Evolutionary conservation across 257 asterid species (phyloP).

Genomic region (Plectranthus barbatus): DNA sequence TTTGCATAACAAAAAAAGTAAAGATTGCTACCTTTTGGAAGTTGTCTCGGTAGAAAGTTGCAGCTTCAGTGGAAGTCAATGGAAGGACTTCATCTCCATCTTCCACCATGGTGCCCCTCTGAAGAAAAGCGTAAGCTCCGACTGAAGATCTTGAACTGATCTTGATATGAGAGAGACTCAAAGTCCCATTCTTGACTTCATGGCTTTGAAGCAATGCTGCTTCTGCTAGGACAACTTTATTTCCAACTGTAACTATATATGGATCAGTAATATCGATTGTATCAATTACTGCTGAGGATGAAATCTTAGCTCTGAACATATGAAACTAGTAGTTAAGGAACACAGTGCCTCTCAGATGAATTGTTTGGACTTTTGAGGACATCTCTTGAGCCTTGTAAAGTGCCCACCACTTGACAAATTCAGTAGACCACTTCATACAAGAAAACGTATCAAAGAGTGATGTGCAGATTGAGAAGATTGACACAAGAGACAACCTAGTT

Average conservation of each 20-base stretch:
- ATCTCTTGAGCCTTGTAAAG: conserved; percentile 56
- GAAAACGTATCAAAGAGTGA: too few species aligned
- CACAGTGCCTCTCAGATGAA: conserved; percentile 64
- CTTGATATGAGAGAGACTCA: conserved; percentile 37
- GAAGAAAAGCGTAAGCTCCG: conserved; percentile 59
- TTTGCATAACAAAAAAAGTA: too few species aligned
- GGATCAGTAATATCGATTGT: conserved; percentile 65
- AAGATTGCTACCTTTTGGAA: conserved; percentile 38
- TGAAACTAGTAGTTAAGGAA: conserved; percentile 54
- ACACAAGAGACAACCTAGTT: too few species aligned
- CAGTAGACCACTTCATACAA: conserved; percentile 59
- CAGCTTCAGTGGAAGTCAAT: conserved; percentile 18
- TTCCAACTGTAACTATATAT: conserved; percentile 47
- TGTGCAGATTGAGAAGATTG: too few species aligned
- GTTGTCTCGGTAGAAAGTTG: neutral
- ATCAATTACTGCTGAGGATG: conserved; percentile 46
- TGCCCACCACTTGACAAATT: conserved; percentile 73
- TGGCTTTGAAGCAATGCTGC: conserved; percentile 64
- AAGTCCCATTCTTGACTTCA: conserved; percentile 49
- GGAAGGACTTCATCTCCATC: conserved; percentile 45
- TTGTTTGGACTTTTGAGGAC: conserved; percentile 57
- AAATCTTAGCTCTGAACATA: conserved; percentile 55
- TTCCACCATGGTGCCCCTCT: conserved; percentile 33
- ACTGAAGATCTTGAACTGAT: conserved; percentile 42
- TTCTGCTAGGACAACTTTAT: conserved; percentile 52